Evolutionary conservation across 108 stramenopile genomes (phyloP), one percentile per base, ranked within the genome.

Genomic region (Skeletonema potamos): DNA sequence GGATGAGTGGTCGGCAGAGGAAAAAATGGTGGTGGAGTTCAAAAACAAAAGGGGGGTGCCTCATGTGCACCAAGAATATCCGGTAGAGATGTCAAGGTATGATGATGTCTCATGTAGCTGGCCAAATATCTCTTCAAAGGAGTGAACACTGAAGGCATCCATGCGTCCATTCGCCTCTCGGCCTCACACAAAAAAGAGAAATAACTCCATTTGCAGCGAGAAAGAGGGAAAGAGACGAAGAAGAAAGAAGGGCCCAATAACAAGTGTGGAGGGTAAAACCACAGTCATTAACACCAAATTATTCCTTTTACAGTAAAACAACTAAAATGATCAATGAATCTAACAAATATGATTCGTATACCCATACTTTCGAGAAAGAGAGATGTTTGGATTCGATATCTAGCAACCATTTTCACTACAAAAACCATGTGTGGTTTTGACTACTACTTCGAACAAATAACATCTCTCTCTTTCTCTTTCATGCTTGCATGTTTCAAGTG

Each of bases 361-460:
- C 48, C 48, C 48, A 51, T 51, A 51, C 48, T 51, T 51, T 51
- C 20, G 48, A 51, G 48, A 51, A 24, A 51, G 48, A 24, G 48
- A 51, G 20, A 22, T 8, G 48, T 51, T 8, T 51, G 48, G 48
- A 51, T 22, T 51, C 48, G 48, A 51, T 37, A 46, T n/a, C n/a
- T 51, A 51, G 48, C 22, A 51, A 22, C 22, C 48, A 51, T 20
- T 51, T 51, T n/a, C 6, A 48, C 44, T 17, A 18, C 34, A 36
- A 36, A 12, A 37, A 37, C 12, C 36, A 37, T 41, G 15, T 41
- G 3, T 41, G 15, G 39, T 41, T 39, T 39, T 41, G 39, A 41
- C 39, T 41, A 17, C 48, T 51, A 51, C 46, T 20, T 20, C 48
- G 48, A 51, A 51, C 18, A 51, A 51, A 5, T 22, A 2, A 51